phyloP scores from a whole-genome alignment of 805 yeast genomes.

The Pichia paraexigua region DNA sequence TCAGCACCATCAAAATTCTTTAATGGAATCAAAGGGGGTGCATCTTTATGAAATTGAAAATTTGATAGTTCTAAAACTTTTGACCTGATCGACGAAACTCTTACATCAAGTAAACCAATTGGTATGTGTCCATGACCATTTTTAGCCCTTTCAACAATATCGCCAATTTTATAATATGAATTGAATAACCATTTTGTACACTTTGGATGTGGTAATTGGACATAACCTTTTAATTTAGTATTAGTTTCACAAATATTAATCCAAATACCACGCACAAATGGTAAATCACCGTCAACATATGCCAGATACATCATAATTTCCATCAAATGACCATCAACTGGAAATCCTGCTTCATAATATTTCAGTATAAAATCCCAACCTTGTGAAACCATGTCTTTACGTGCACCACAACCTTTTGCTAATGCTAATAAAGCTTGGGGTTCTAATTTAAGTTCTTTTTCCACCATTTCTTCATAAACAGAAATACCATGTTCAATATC shows the following conservation, averaged over 20 bases:
- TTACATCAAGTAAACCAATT: constrained; percentile 30
- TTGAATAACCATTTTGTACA: constrained; percentile 36
- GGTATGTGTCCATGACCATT: constrained; percentile 14
- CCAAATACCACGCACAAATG: constrained; percentile 62
- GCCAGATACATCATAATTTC: constrained; percentile 69
- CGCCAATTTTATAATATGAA: constrained; percentile 25
- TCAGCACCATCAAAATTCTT: constrained; percentile 25
- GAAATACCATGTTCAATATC: constrained; percentile 71
- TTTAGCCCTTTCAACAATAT: constrained; percentile 1
- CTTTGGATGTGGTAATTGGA: constrained; percentile 16
- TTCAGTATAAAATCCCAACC: constrained; percentile 80
- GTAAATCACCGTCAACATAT: constrained; percentile 72
- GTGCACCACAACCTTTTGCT: constrained; percentile 60
- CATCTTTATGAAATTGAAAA: constrained; percentile 28
- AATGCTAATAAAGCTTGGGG: constrained; percentile 44
- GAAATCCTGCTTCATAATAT: constrained; percentile 38
- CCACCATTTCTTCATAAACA: constrained; percentile 60
- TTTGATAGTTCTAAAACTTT: constrained; percentile 27
- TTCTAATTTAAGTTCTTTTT: constrained; percentile 28
- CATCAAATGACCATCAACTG: constrained; percentile 36
- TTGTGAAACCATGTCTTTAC: constrained; percentile 36
- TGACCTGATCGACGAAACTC: constrained; percentile 35
- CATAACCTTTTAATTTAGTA: constrained; percentile 13
- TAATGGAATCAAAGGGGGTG: constrained; percentile 67
- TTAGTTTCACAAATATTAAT: constrained; percentile 22